Conservation (phyloP, 2,329 filamentous ascomycete genomes). For the Monilinia polystroma region DNA sequence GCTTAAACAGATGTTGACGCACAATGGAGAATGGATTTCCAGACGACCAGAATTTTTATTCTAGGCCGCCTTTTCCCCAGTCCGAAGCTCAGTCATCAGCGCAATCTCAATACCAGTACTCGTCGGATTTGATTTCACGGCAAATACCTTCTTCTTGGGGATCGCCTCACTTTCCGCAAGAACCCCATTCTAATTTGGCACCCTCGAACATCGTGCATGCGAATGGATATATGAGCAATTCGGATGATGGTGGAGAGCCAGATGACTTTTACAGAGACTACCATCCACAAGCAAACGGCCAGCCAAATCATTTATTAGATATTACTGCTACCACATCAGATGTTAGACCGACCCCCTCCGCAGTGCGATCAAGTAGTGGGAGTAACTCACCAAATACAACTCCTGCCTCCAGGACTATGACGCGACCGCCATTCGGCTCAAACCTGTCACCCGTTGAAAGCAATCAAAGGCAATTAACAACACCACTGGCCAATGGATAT, state of each 20-base stretch:
- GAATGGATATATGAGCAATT: slow-evolving; percentile 31
- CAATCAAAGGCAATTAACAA: slow-evolving; percentile 35
- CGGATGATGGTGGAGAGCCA: slow-evolving; percentile 39
- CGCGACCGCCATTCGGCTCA: slow-evolving; percentile 50
- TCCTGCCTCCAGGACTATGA: slow-evolving; percentile 43
- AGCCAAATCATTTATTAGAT: slow-evolving; percentile 29
- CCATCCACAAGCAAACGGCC: slow-evolving; percentile 37
- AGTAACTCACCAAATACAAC: slow-evolving; percentile 50
- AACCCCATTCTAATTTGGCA: slow-evolving; percentile 29
- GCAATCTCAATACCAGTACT: slow-evolving; percentile 19
- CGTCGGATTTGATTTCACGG: slow-evolving; percentile 30
- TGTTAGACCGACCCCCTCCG: slow-evolving; percentile 44
- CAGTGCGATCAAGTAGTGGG: slow-evolving; percentile 52
- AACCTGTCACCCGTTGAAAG: slow-evolving; percentile 55
- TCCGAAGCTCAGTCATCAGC: slow-evolving; percentile 19
- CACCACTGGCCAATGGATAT: slow-evolving; percentile 33
- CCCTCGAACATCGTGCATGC: slow-evolving; percentile 31
- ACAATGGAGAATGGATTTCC: slow-evolving; percentile 39
- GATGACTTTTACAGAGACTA: slow-evolving; percentile 53
- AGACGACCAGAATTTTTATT: slow-evolving; percentile 40
- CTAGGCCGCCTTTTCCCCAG: slow-evolving; percentile 31
- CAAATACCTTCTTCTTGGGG: slow-evolving; percentile 28
- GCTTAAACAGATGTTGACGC: slow-evolving; percentile 35
- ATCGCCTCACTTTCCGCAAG: slow-evolving; percentile 22
- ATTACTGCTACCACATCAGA: slow-evolving; percentile 42